Evolutionary conservation across 2,329 filamentous ascomycete species (phyloP).

Genomic region (Xylariaceae sp.): DNA sequence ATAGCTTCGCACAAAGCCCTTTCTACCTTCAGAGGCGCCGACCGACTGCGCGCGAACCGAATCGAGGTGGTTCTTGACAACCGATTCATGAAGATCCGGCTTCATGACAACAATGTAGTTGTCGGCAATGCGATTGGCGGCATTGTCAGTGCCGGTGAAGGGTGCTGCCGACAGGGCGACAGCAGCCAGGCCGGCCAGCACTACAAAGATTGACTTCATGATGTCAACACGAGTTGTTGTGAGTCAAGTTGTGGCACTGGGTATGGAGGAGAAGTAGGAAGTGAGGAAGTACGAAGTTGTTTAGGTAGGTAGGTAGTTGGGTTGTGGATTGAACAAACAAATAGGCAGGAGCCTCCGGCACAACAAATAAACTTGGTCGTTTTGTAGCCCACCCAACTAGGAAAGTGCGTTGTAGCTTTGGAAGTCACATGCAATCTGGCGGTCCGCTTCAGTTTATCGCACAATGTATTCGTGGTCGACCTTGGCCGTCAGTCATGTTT

Average conservation of each 20-base stretch:
- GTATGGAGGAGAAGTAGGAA: background rate
- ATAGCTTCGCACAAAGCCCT: conserved; percentile 24
- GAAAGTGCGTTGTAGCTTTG: background rate
- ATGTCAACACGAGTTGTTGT: background rate
- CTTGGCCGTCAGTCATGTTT: background rate
- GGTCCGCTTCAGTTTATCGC: background rate
- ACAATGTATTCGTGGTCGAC: background rate
- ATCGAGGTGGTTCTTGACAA: conserved; percentile 19
- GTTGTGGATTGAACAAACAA: background rate
- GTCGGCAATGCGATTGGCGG: conserved; percentile 17
- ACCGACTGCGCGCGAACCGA: conserved; percentile 15
- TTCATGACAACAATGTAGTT: conserved; percentile 30
- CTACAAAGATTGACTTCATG: background rate
- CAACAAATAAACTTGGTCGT: no score
- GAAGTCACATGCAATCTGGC: background rate
- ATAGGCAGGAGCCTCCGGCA: no score
- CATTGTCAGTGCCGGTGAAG: conserved; percentile 17
- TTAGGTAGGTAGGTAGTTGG: no score
- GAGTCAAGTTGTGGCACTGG: background rate
- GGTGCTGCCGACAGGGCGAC: conserved; percentile 20
- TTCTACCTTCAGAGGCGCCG: conserved; percentile 6
- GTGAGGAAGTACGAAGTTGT: background rate
- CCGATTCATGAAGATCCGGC: conserved; percentile 5
- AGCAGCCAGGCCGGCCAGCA: conserved; percentile 1
- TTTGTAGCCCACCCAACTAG: background rate